Base-by-base conservation (phyloP, 495 filamentous ascomycete genomes). In the Annulohypoxylon bovei region DNA sequence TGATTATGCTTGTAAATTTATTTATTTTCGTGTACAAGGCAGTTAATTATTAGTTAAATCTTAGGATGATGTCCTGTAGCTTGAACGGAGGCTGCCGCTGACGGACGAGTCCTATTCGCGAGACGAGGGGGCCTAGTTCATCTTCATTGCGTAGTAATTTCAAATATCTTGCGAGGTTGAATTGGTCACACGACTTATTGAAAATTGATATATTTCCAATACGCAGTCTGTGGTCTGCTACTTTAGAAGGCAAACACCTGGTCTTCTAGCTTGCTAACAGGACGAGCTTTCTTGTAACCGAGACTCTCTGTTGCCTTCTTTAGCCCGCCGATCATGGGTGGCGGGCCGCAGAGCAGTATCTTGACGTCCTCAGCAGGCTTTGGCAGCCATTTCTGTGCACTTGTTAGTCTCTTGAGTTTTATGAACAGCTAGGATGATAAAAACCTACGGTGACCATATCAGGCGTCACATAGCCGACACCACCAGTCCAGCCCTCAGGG, bases 211-310 rank as follows among this genome's bases (percentile, higher is more conserved):
- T 22, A 3, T 47, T 50, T 28, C 46, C 46, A n/a, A 50, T 12
- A 14, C 11, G 9, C 1, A 27, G 23, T 6, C 11, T 12, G n/a
- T 25, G 23, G 12, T n/a, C 4, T n/a, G 46, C 46, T 22, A 50
- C 39, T 62, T 44, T 93, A 97, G 85, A 99, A 98, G 80, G 93
- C 95, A 86, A 99, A 99, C 72, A 99, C 93, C 81, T 98, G 95
- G 80, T 99, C 95, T 77, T 93, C 91, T 47, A 98, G 86, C 88
- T 97, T 98, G 89, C 94, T 98, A 72, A 98, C 94, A 30, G 94
- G 92, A 60, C 88, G 88, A 32, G 95, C 89, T 87, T 97, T 97
- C 77, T 91, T 86, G 84, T 92, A 99, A 57, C 95, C 95, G 7
- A 98, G 85, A 67, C 87, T 85, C 78, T 94, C 93, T 62, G 93